Conservation (phyloP, 257 asterid genomes). For the Euphrasia confusa region DNA sequence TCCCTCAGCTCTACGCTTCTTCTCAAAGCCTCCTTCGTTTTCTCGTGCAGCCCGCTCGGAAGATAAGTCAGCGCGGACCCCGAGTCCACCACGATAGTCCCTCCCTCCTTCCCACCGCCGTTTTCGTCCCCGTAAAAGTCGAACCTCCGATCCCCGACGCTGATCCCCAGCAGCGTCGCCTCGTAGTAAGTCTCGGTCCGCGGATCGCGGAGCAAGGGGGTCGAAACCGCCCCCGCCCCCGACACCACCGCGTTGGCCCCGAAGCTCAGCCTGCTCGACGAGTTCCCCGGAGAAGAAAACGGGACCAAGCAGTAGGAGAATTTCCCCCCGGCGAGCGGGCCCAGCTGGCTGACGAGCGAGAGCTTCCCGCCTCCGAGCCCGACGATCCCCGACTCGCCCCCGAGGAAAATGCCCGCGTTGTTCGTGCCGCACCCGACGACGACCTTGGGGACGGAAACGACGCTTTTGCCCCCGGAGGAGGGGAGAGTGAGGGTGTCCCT, state of each 20-base stretch:
- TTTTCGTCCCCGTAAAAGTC: background rate
- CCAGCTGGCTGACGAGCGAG: slow-evolving; percentile 38
- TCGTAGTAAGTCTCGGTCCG: slow-evolving; percentile 8
- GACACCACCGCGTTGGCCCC: slow-evolving; percentile 26
- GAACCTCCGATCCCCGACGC: slow-evolving; percentile 20
- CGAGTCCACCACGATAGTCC: background rate
- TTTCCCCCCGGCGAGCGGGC: slow-evolving; percentile 14
- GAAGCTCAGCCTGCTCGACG: slow-evolving; percentile 30
- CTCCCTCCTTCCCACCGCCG: background rate
- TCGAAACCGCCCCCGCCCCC: slow-evolving; percentile 26
- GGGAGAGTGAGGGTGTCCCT: slow-evolving; percentile 30
- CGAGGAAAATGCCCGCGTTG: slow-evolving; percentile 16
- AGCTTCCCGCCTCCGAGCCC: slow-evolving; percentile 37
- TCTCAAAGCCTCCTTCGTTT: background rate
- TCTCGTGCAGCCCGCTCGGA: background rate
- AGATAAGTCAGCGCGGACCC: background rate
- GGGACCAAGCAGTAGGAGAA: slow-evolving; percentile 40
- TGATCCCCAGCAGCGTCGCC: slow-evolving; percentile 25
- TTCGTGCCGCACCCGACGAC: slow-evolving; percentile 37
- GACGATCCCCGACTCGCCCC: slow-evolving; percentile 30
- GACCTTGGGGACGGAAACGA: slow-evolving; percentile 9
- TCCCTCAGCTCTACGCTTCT: background rate
- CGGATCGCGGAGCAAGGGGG: slow-evolving; percentile 7
- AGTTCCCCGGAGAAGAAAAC: too few species aligned
- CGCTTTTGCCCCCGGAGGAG: background rate